phyloP scores from a whole-genome alignment of 73 alveolate species.

The Tetrahymena elliotti region DNA sequence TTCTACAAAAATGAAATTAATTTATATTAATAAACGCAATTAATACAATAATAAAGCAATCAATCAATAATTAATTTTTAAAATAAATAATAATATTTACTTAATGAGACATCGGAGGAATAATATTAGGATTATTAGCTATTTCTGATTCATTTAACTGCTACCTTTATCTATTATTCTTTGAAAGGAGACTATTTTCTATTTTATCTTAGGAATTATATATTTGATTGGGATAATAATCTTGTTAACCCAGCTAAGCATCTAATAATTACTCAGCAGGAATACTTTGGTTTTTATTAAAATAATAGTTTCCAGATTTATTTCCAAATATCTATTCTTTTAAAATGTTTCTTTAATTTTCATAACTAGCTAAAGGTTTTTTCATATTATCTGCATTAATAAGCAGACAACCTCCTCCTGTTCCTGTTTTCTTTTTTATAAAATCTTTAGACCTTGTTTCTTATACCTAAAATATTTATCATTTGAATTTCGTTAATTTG shows the following conservation, averaged over 20 bases:
- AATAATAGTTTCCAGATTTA: neutral
- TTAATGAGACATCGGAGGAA: neutral
- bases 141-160: neutral
- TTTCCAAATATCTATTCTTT: neutral
- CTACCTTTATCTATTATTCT: neutral
- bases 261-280: neutral
- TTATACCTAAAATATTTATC: neutral
- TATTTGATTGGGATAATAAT: neutral
- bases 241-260: neutral
- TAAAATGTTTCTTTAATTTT: neutral
- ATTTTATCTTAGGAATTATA: neutral
- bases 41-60: neutral
- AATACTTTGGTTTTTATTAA: neutral
- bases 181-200: neutral
- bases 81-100: neutral
- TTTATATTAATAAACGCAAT: neutral
- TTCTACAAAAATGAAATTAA: too few species aligned
- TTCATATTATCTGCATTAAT: neutral
- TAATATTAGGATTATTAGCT: neutral
- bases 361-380: neutral
- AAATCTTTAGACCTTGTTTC: neutral
- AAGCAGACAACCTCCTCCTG: neutral
- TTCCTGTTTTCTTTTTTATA: neutral
- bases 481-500: neutral
- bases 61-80: neutral